Conservation (phyloP, 768 basidiomycete species). For the Psilocybe subaeruginosa region DNA sequence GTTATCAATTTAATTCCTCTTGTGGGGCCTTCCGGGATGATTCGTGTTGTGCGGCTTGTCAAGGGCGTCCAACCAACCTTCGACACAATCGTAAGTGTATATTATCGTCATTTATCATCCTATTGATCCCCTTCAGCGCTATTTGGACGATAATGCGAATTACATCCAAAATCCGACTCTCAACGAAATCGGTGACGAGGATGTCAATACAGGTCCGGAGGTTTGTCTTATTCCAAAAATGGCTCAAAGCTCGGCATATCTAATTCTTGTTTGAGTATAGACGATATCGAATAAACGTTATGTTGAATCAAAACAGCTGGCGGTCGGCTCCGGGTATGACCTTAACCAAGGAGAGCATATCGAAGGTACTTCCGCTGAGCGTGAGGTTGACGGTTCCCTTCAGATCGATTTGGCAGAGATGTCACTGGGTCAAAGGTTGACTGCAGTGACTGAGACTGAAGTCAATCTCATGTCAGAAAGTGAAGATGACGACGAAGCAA, state of each 20-base stretch:
- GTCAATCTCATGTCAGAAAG: constrained; percentile 48
- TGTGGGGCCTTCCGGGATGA: constrained; percentile 38
- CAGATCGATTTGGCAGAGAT: constrained; percentile 89
- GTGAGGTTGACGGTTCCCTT: constrained; percentile 66
- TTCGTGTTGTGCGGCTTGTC: constrained; percentile 56
- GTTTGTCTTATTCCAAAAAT: constrained; percentile 11
- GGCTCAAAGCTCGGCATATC: neutral
- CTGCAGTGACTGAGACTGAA: constrained; percentile 65
- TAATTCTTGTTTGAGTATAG: constrained; percentile 26
- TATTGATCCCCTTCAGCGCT: constrained; percentile 42
- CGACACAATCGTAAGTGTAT: constrained; percentile 54
- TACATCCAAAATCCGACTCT: constrained; percentile 55
- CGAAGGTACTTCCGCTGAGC: constrained; percentile 48
- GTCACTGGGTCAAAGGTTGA: constrained; percentile 88
- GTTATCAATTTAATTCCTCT: constrained; percentile 53
- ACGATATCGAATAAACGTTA: constrained; percentile 65
- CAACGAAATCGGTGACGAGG: constrained; percentile 35
- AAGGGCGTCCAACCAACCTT: constrained; percentile 64
- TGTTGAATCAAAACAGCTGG: constrained; percentile 60
- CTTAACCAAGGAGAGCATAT: constrained; percentile 60
- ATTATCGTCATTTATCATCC: constrained; percentile 1
- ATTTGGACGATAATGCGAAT: constrained; percentile 53
- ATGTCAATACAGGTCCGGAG: constrained; percentile 8
- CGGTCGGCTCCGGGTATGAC: constrained; percentile 67
- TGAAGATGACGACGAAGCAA: constrained; percentile 37